A percentile compares a stretch with the other conserved stretches of the same genome.
These are phyloP conservation scores for Rhodotorula mucilaginosa DNA, from an alignment of 1,284 basidiomycete genomes.

Conservation along the genomic window DNA sequence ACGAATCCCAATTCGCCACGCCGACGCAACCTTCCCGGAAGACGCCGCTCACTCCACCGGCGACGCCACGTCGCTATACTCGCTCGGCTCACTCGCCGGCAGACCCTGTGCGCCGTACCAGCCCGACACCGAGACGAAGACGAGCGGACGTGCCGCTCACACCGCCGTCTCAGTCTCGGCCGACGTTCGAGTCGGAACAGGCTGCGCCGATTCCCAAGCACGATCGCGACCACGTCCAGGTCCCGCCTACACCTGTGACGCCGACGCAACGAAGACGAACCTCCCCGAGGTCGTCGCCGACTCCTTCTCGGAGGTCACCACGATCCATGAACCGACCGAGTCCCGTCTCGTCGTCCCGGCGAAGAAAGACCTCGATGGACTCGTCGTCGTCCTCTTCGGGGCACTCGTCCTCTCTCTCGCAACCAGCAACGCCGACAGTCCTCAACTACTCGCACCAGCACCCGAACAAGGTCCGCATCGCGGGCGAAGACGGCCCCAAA, in stretches of 20 bases:
- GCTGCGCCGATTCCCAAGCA: neutral
- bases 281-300: conserved; percentile 1
- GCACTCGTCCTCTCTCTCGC: conserved; percentile 18
- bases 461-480: conserved; percentile 26
- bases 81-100: conserved; percentile 11
- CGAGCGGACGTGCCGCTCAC: conserved; percentile 19
- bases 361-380: conserved; percentile 29
- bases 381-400: conserved; percentile 37
- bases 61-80: conserved; percentile 26
- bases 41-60: conserved; percentile 35
- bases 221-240: conserved; percentile 1
- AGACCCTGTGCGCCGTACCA: conserved; percentile 10
- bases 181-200: conserved; percentile 24
- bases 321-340: neutral
- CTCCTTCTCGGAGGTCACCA: conserved; percentile 9
- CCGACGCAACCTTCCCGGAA: conserved; percentile 24
- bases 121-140: conserved; percentile 6
- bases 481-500: conserved; percentile 15
- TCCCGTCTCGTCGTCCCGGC: conserved; percentile 11
- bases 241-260: conserved; percentile 36
- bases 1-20: conserved; percentile 16
- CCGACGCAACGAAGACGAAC: conserved; percentile 23
- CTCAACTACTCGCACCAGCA: conserved; percentile 5
- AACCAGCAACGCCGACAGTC: conserved; percentile 35
- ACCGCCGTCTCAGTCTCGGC: conserved; percentile 17